Base-by-base conservation (phyloP, 352 stramenopile species). In the Pythium aristosporum region DNA sequence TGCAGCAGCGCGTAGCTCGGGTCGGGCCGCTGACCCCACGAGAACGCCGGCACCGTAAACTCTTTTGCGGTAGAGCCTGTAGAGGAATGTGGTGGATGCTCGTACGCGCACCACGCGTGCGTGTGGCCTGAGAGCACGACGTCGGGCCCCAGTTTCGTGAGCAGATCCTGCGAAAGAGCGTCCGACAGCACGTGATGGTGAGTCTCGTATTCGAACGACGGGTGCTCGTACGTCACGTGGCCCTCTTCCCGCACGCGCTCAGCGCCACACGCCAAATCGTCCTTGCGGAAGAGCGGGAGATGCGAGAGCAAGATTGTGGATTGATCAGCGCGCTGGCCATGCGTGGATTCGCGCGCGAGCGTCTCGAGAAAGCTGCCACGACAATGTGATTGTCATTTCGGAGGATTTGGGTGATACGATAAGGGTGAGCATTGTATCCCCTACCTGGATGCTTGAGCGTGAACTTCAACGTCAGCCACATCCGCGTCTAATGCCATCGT, bases 221-320 rank as follows among this genome's bases (percentile, higher is more conserved):
- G 85, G 43, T 85, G 71, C 63, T 92, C 82, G 70, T 92, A 94
- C n/a, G 85, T 94, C 42, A 91, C 67, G 55, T 92, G 82, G n/a
- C 80, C 85, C 2, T 61, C 37, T 47, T 93, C 82, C 5, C 42
- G 49, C n/a, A 65, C 51, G 20, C 82, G 79, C 46, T 76, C 57
- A 5, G 75, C 53, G 6, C 85, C 85, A 42, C 82, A 92, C 37
- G 66, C 68, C 23, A 89, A 56, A 52, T 92, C 82, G 39, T 92
- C 72, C 10, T 63, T 34, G 13, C 82, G 80, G 51, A 73, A 82
- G 2, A 92, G 75, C 18, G 82, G 82, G 36, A 92, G 42, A 52
- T 92, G 82, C 0, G 80, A 85, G 36, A 92, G 68, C 23, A 92
- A 54, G 16, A 92, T 61, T 1, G 85, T 61, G 10, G 65, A 74